Evolutionary conservation across 106 monocot species (phyloP).

Genomic region (Platanthera guangdongensis): DNA sequence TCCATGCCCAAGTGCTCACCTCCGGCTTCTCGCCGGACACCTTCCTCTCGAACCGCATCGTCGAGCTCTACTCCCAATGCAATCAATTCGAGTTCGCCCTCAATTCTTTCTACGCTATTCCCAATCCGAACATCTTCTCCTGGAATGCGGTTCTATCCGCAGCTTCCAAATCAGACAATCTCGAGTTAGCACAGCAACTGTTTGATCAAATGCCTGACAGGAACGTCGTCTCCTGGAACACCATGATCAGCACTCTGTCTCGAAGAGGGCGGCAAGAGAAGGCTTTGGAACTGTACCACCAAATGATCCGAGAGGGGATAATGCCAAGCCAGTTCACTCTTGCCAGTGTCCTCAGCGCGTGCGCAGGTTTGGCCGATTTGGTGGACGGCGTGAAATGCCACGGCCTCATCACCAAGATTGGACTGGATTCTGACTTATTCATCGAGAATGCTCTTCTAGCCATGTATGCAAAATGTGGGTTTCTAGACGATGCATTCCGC

Average conservation of each 20-base stretch:
- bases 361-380: conserved; percentile 31
- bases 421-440: conserved; percentile 41
- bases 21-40: conserved; percentile 41
- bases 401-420: conserved; percentile 51
- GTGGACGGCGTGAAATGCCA: conserved; percentile 49
- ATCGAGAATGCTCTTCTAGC: conserved; percentile 75
- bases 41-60: conserved; percentile 77
- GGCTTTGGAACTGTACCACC: conserved; percentile 43
- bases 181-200: conserved; percentile 35
- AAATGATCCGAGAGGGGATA: conserved; percentile 49
- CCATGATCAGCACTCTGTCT: conserved; percentile 38
- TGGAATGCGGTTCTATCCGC: conserved; percentile 64
- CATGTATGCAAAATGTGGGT: conserved; percentile 65
- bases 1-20: conserved; percentile 55
- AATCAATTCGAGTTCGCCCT: conserved; percentile 18
- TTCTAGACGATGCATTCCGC: conserved; percentile 34
- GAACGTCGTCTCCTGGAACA: conserved; percentile 86
- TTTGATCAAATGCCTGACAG: conserved; percentile 65
- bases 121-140: conserved; percentile 54
- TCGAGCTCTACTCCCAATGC: conserved; percentile 65
- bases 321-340: conserved; percentile 66
- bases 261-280: conserved; percentile 21
- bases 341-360: conserved; percentile 66
- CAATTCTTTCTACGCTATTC: conserved; percentile 37
- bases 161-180: conserved; percentile 22